Evolutionary conservation across 225 moss, liverwort and hornwort species (phyloP).

Genomic region (Physcomitrellopsis africana): DNA sequence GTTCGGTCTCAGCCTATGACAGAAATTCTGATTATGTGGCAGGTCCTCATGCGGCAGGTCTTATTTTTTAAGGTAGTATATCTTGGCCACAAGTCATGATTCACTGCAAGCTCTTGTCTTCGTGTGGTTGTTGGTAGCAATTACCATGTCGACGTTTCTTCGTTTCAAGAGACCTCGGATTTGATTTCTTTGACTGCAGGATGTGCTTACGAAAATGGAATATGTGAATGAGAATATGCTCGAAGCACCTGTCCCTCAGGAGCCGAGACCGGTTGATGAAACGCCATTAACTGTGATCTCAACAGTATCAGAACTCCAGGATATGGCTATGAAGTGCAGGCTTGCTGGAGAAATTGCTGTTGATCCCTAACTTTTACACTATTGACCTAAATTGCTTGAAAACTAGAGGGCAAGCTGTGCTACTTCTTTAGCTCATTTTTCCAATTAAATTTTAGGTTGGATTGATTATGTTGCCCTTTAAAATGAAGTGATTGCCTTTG

Average conservation of each 20-base stretch:
- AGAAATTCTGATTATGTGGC: background rate
- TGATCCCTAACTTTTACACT: slow-evolving; percentile 38
- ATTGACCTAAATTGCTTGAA: slow-evolving; percentile 28
- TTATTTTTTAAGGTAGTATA: background rate
- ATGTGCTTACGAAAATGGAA: slow-evolving; percentile 71
- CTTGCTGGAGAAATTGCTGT: slow-evolving; percentile 89
- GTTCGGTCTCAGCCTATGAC: slow-evolving; percentile 2
- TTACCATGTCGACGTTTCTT: slow-evolving; percentile 4
- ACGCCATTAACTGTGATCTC: slow-evolving; percentile 78
- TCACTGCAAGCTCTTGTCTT: slow-evolving; percentile 11
- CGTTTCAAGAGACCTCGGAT: slow-evolving; percentile 23
- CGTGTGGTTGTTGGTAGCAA: background rate
- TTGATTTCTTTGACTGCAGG: slow-evolving; percentile 44
- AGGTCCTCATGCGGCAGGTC: background rate
- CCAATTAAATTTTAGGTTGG: background rate
- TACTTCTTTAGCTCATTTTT: background rate
- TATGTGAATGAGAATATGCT: slow-evolving; percentile 60
- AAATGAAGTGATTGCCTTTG: background rate
- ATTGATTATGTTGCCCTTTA: background rate
- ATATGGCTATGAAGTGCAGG: slow-evolving; percentile 80
- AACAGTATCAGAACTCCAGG: slow-evolving; percentile 56
- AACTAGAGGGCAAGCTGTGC: slow-evolving; percentile 27
- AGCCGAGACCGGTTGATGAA: slow-evolving; percentile 59
- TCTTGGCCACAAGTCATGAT: slow-evolving; percentile 1
- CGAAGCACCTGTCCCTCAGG: slow-evolving; percentile 53